Base-by-base conservation (phyloP, 78 protist species). In the Speleostelium caveatum region DNA sequence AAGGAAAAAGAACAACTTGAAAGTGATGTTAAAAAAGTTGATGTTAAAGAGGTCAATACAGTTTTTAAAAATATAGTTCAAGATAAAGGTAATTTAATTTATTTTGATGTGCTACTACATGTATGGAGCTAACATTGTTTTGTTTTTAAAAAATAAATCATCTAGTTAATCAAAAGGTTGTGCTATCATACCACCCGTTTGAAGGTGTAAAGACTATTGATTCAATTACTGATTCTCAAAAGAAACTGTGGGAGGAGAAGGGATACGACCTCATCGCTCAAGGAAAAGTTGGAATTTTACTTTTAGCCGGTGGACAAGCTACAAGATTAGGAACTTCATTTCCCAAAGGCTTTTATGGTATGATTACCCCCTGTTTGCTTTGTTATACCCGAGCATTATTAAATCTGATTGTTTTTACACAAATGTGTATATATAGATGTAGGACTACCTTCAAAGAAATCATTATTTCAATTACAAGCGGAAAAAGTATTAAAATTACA, bases 301-400 rank as follows among this genome's bases (percentile, higher is more conserved):
- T 97, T 36, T 75, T 98, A 42, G 99, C 99, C 0, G 99, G 99
- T 32, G 99, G 99, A 22, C 92, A 93, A 89, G 96, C 99, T 3
- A 96, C 99, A 3, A 80, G 99, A 24, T 95, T 98, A 1, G 99
- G 99, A 22, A 94, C 90, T 35, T 56, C 75, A 28, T 68, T 96
- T 42, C 99, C 99, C 10, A 98, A 98, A 71, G 99, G 99, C 0
- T 91, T 93, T 92, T 96, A 80, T 74, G 92, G 89, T 67, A 83
- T 96, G 71, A 95, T 72, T 24, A 55, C 86, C 5, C 98, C 96
- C 2, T 86, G 94, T n/a, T 71, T 66, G 28, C 94, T n/a, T n/a
- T n/a, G n/a, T n/a, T n/a, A n/a, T n/a, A n/a, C n/a, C n/a, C n/a
- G n/a, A n/a, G n/a, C n/a, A n/a, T n/a, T 91, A 67, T 53, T 95